Base-by-base conservation (phyloP, 805 yeast genomes). In the Kuraishia molischiana region DNA sequence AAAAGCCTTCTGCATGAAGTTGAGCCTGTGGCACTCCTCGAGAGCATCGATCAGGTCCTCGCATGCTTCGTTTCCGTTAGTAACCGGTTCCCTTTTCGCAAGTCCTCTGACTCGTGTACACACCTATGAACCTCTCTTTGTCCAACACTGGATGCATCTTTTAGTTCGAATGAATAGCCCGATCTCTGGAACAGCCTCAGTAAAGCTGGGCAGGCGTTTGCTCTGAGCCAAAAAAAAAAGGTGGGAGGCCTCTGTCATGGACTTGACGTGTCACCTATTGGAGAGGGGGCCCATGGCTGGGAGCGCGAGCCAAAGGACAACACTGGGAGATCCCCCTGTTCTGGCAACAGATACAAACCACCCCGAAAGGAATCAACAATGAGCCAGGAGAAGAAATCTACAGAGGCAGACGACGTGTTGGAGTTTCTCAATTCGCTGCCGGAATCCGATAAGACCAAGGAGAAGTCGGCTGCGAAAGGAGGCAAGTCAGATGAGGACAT, bases 381-480 rank as follows among this genome's bases (percentile, higher is more conserved):
- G 43, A 29, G 43, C n/a, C 19, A 31, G 29, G 39, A 42, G 9
- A 39, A 41, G 38, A 62, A 59, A 39, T 49, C 67, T 4, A 64
- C 67, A 15, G 80, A 78, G 41, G 77, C 79, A 19, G 84, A 80
- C 44, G 90, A 83, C 48, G 90, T 84, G 4, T 66, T 84, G 38
- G 90, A 83, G 44, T 85, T 85, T 52, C 67, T 84, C 47, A 86
- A 82, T 50, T 80, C 89, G 1, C 69, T 86, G 35, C 92, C 94
- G 3, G 86, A 79, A 36, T 15, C 39, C 3, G 66, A 69, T 19
- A 60, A 67, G 32, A 49, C 47, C 29, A 59, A 54, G 19, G 43
- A 44, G 20, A 48, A 44, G 20, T 50, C 46, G 24, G 50, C 51
- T 9, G 47, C 55, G 34, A 52, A 44, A 17, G 51, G 49, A 5